Evolutionary conservation across 192 early-diverging fungal species (phyloP).

Genomic region (Coemansia sp.): DNA sequence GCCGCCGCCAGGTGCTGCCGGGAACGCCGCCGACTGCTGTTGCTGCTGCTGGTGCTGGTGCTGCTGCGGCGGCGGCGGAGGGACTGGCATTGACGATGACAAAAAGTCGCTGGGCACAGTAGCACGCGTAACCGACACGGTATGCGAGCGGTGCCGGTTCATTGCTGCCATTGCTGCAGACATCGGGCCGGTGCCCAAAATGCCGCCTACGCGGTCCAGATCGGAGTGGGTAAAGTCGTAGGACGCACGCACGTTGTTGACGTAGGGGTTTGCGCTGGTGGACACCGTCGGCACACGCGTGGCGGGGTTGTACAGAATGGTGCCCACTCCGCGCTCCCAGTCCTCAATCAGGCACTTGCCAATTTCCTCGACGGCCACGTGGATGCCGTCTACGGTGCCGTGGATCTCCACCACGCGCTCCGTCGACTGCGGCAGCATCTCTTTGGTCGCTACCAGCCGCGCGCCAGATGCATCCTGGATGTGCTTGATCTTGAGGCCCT

Average conservation of each 20-base stretch:
- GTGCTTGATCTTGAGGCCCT: slow-evolving; percentile 91
- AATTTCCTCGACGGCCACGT: slow-evolving; percentile 80
- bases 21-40: slow-evolving; percentile 20
- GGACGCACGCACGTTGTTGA: slow-evolving; percentile 48
- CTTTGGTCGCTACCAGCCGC: slow-evolving; percentile 82
- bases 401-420: slow-evolving; percentile 89
- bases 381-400: slow-evolving; percentile 81
- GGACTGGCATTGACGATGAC: slow-evolving; percentile 49
- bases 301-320: slow-evolving; percentile 81
- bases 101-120: slow-evolving; percentile 25
- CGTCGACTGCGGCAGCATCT: slow-evolving; percentile 88
- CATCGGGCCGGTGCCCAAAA: slow-evolving; percentile 13
- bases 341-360: slow-evolving; percentile 83
- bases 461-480: slow-evolving; percentile 89
- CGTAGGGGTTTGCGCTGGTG: slow-evolving; percentile 52
- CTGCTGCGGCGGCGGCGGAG: slow-evolving; percentile 16
- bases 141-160: slow-evolving; percentile 55
- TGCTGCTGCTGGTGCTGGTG: not conserved
- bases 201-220: slow-evolving; percentile 24
- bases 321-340: slow-evolving; percentile 77
- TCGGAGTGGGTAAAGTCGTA: slow-evolving; percentile 47
- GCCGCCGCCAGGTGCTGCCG: slow-evolving; percentile 22
- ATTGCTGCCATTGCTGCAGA: slow-evolving; percentile 33
- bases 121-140: slow-evolving; percentile 47
- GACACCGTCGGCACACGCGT: slow-evolving; percentile 54